Evolutionary conservation across 208 protist species (phyloP).

Genomic region (Acanthamoeba triangularis): DNA sequence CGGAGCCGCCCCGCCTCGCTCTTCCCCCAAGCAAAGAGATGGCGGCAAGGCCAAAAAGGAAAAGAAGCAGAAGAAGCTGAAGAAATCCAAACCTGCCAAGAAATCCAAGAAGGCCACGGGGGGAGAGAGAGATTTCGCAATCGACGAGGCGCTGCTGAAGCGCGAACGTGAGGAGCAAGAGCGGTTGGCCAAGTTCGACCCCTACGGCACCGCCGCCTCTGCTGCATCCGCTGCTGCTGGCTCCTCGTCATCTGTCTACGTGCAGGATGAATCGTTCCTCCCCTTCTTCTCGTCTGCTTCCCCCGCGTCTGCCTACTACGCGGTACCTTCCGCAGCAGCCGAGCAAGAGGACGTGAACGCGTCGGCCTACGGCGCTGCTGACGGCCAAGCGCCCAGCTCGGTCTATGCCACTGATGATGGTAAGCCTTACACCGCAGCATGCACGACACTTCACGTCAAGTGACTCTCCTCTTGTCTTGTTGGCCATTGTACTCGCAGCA

Average conservation of each 20-base stretch:
- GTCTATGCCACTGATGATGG: not conserved
- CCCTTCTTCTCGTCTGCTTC: not conserved
- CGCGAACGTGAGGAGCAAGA: conserved; percentile 8
- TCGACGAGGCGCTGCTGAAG: not conserved
- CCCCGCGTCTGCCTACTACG: not conserved
- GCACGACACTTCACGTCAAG: not conserved
- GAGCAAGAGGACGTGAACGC: not conserved
- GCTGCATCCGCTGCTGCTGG: not conserved
- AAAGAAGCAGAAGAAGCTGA: not conserved
- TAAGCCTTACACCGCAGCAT: not conserved
- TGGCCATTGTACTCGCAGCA: not conserved
- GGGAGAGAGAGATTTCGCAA: not conserved
- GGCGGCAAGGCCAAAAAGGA: not conserved
- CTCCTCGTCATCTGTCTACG: not conserved
- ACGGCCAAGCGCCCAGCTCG: not conserved
- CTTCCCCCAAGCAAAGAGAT: too few species aligned
- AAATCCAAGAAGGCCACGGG: not conserved
- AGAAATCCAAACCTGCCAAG: not conserved
- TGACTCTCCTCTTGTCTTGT: not conserved
- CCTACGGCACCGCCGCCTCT: not conserved
- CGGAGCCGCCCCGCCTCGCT: not conserved
- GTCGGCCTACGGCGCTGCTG: not conserved
- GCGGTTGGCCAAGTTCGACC: not conserved
- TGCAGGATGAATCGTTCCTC: not conserved
- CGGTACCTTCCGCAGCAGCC: not conserved